A percentile compares a stretch with the other conserved stretches of the same genome.
Conservation (phyloP, 306 rosid species). For the Quercus rubra region DNA sequence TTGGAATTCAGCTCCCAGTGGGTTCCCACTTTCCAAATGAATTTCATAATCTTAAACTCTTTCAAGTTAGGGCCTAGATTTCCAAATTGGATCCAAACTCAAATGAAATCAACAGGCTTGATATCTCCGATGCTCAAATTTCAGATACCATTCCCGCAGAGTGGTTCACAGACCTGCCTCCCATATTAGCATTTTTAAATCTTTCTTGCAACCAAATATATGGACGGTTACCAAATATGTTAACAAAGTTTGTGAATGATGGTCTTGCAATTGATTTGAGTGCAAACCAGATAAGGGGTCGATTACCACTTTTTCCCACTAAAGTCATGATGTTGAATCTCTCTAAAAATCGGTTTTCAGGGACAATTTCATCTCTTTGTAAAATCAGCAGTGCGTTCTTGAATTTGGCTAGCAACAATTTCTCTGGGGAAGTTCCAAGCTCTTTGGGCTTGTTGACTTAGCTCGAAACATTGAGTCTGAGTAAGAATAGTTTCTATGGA, state of each 20-base stretch:
- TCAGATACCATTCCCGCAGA: too few relatives aligned
- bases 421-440: neutral
- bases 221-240: constrained; percentile 13
- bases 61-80: constrained; percentile 8
- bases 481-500: neutral
- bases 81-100: constrained; percentile 15
- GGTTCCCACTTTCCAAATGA: neutral
- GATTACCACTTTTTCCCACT: neutral
- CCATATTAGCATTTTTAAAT: neutral
- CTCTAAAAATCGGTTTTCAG: neutral
- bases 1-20: neutral
- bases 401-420: neutral
- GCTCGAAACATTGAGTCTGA: neutral
- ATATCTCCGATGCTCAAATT: neutral
- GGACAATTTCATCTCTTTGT: neutral
- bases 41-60: fast-evolving
- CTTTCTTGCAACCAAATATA: constrained; percentile 28
- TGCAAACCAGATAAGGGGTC: constrained; percentile 24
- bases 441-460: neutral
- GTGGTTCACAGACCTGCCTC: too few relatives aligned
- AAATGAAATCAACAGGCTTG: fast-evolving
- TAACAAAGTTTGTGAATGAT: neutral
- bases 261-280: constrained; percentile 9
- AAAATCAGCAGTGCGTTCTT: neutral
- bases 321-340: neutral